phyloP scores from a whole-genome alignment of 345 rosid genomes.

The Salix dunnii region DNA sequence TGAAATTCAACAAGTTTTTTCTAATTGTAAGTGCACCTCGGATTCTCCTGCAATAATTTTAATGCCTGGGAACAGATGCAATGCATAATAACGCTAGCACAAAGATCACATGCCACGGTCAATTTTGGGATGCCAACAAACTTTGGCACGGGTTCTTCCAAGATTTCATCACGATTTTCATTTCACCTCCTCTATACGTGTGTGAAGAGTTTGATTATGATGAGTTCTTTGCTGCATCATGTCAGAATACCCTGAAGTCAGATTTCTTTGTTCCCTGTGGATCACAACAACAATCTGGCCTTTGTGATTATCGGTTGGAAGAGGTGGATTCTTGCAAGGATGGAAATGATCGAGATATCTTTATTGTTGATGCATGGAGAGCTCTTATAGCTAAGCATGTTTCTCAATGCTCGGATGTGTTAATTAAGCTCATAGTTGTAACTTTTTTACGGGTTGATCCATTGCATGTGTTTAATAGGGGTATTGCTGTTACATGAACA shows the following conservation, averaged over 20 bases:
- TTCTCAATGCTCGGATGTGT: not conserved
- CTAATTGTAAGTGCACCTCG: not conserved
- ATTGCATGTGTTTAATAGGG: not conserved
- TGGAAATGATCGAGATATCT: not conserved
- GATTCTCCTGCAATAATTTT: not conserved
- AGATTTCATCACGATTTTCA: not conserved
- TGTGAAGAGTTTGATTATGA: not conserved
- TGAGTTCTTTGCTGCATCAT: not conserved
- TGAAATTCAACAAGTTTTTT: constrained; percentile 9
- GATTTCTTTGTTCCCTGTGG: not conserved
- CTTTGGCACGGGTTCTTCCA: not conserved
- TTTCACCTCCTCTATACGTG: not conserved
- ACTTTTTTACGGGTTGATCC: not conserved
- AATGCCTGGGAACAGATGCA: not conserved
- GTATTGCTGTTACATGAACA: not conserved
- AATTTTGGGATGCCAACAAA: not conserved
- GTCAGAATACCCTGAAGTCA: not conserved
- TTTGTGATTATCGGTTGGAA: not conserved
- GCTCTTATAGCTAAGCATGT: not conserved
- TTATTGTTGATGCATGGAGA: not conserved
- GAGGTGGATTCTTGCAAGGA: not conserved
- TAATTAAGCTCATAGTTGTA: not conserved
- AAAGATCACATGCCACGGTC: not conserved
- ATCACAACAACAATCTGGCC: not conserved
- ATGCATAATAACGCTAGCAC: not conserved